Conservation (phyloP, 2,329 filamentous ascomycete genomes). For the Dactylella cylindrospora region DNA sequence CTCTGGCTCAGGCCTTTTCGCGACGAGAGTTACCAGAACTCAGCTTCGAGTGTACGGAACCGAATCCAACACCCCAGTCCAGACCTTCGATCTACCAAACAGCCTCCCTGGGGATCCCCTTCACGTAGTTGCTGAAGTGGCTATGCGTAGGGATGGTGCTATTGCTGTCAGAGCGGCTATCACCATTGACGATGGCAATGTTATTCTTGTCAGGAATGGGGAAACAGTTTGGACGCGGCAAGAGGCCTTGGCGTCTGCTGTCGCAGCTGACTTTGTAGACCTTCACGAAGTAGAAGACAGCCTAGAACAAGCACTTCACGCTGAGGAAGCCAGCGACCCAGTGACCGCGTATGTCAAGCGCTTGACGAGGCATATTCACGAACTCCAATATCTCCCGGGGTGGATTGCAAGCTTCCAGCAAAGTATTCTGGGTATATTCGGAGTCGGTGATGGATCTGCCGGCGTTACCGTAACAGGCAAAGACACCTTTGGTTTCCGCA, state of each 20-base stretch:
- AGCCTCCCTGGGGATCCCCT: constrained; percentile 57
- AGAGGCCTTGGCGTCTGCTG: constrained; percentile 77
- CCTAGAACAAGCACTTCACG: constrained; percentile 76
- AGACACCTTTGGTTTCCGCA: constrained; percentile 85
- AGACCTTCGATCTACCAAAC: constrained; percentile 41
- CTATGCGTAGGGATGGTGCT: constrained; percentile 65
- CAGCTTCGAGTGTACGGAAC: constrained; percentile 60
- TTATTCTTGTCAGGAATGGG: constrained; percentile 81
- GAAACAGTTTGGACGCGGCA: constrained; percentile 75
- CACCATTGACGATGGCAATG: constrained; percentile 66
- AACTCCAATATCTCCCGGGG: constrained; percentile 69
- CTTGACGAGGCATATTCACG: constrained; percentile 75
- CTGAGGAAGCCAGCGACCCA: constrained; percentile 80
- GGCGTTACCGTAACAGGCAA: constrained; percentile 56
- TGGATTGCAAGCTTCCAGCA: constrained; percentile 71
- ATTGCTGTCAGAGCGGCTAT: constrained; percentile 78
- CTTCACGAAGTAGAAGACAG: constrained; percentile 65
- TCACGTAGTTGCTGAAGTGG: constrained; percentile 77
- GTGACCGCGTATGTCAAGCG: constrained; percentile 84
- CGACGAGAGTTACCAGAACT: constrained; percentile 69
- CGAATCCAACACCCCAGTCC: constrained; percentile 19
- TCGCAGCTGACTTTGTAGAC: constrained; percentile 78
- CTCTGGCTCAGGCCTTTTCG: constrained; percentile 80
- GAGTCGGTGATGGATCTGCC: constrained; percentile 59
- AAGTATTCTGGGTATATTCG: constrained; percentile 66